A percentile compares a stretch with the other conserved stretches of the same genome.
These are phyloP conservation scores for Blepharisma japonicum DNA, from an alignment of 73 alveolate species.

Conservation along the genomic window DNA sequence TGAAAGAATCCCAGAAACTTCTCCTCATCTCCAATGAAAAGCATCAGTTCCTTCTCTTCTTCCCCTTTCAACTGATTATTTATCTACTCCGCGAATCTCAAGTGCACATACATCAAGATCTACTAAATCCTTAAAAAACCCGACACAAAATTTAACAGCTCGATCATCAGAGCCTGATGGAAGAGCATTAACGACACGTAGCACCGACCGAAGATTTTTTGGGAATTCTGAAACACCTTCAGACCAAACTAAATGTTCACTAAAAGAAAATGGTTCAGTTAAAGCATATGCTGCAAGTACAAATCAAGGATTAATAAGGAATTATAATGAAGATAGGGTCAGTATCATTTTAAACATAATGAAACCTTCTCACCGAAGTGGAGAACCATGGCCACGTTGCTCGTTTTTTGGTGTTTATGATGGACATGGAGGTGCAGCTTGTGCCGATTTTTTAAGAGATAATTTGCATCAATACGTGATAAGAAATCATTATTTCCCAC, in stretches of 20 bases:
- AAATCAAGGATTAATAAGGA: slow-evolving; percentile 90
- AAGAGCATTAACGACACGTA: too few relatives aligned
- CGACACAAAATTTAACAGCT: too few relatives aligned
- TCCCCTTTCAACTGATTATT: too few relatives aligned
- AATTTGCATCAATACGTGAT: slow-evolving; percentile 83
- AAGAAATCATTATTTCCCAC: slow-evolving; percentile 81
- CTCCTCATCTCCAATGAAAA: too few relatives aligned
- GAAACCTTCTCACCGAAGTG: slow-evolving; percentile 65
- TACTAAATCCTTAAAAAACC: too few relatives aligned
- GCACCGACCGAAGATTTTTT: too few relatives aligned
- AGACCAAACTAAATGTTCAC: slow-evolving; percentile 84
- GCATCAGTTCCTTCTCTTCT: too few relatives aligned
- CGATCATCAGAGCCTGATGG: too few relatives aligned
- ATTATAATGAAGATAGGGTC: slow-evolving; percentile 96
- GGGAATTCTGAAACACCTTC: slow-evolving; percentile 33
- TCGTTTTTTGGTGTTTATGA: slow-evolving; percentile 95
- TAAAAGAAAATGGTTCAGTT: slow-evolving; percentile 80
- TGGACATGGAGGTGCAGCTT: slow-evolving; percentile 99
- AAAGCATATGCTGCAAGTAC: slow-evolving; percentile 95
- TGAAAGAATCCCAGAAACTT: too few relatives aligned
- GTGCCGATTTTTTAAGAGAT: slow-evolving; percentile 96
- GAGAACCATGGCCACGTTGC: slow-evolving; percentile 93
- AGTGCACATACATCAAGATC: too few relatives aligned
- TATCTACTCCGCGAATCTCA: too few relatives aligned
- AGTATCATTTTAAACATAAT: slow-evolving; percentile 81